Conservation (phyloP, 78 protist species). For the Dictyostelium intermedium region DNA sequence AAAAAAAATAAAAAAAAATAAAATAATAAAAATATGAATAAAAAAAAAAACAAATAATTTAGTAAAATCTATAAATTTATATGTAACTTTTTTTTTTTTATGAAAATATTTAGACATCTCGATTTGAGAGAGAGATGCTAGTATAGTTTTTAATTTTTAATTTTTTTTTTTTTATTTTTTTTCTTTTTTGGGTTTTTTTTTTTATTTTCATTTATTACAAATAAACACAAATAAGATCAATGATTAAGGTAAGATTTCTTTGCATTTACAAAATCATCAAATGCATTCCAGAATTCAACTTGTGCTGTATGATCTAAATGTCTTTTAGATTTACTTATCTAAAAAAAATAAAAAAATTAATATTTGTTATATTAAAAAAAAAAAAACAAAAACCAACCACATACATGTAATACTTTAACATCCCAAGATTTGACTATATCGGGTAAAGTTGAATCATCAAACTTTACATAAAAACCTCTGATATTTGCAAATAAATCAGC, state of each 20-base stretch:
- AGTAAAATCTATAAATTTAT: neutral
- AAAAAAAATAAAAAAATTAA: neutral
- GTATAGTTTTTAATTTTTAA: neutral
- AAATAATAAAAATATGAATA: no score
- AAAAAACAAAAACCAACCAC: no score
- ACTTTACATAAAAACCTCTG: conserved; percentile 39
- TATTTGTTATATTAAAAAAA: no score
- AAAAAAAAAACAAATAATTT: neutral
- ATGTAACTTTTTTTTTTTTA: neutral
- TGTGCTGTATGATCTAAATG: conserved; percentile 74
- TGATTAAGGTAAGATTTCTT: conserved; percentile 62
- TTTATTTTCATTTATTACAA: neutral
- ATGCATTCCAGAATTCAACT: conserved; percentile 66
- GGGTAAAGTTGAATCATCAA: conserved; percentile 52
- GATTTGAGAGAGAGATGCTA: neutral
- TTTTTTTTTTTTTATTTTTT: neutral
- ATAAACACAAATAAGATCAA: neutral
- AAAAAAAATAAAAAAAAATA: no score
- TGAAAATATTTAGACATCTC: neutral
- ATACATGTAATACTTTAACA: conserved; percentile 68
- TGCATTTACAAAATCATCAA: conserved; percentile 47
- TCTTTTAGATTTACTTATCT: conserved; percentile 60
- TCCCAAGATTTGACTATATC: conserved; percentile 73
- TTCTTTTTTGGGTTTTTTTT: neutral
- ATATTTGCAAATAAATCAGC: conserved; percentile 44